phyloP scores from a whole-genome alignment of 2,329 filamentous ascomycete genomes.

The Cordyceps fumosorosea region DNA sequence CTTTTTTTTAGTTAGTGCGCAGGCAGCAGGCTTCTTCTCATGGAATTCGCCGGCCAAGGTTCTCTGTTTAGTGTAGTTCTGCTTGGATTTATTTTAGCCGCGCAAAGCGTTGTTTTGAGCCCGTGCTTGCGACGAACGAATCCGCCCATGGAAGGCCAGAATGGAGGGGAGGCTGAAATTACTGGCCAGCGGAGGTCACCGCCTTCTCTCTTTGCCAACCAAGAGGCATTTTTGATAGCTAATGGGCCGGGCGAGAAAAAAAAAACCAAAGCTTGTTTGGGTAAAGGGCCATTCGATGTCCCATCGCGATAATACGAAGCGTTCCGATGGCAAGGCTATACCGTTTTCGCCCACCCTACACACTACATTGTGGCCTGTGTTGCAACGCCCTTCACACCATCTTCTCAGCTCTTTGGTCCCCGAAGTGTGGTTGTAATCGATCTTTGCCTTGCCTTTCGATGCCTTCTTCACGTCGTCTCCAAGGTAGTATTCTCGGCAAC shows the following conservation, averaged over 20 bases:
- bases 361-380: too few species aligned
- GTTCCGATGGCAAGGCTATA: not conserved
- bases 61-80: too few species aligned
- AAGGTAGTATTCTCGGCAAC: not conserved
- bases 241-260: too few species aligned
- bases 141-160: not conserved
- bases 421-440: not conserved
- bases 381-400: not conserved
- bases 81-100: not conserved
- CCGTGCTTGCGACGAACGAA: not conserved
- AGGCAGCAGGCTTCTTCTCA: too few species aligned
- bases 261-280: not conserved
- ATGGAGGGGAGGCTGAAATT: not conserved
- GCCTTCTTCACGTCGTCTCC: too few species aligned
- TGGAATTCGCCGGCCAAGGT: too few species aligned
- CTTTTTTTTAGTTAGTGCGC: too few species aligned
- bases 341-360: not conserved
- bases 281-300: not conserved
- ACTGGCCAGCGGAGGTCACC: conserved; percentile 1
- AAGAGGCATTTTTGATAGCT: not conserved
- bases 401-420: not conserved
- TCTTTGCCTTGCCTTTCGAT: not conserved
- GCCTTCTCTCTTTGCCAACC: not conserved
- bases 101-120: conserved; percentile 9
- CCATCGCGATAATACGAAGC: conserved; percentile 4